phyloP scores from a whole-genome alignment of 768 basidiomycete species.

The Lanmaoa rubissima region DNA sequence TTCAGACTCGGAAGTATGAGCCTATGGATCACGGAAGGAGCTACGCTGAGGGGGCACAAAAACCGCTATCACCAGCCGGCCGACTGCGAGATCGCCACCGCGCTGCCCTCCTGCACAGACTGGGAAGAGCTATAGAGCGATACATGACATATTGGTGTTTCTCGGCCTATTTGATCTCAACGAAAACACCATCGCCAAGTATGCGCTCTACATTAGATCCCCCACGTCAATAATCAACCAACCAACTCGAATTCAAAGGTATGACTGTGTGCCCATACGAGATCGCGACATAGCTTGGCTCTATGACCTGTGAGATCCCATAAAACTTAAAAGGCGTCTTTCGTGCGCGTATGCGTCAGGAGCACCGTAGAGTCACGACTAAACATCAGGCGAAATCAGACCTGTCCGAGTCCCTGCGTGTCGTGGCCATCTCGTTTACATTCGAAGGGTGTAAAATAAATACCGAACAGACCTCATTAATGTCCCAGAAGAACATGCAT shows the following conservation, averaged over 20 bases:
- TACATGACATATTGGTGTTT: neutral
- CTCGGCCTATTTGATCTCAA: neutral
- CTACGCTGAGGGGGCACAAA: neutral
- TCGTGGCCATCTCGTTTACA: neutral
- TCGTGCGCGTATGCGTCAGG: neutral
- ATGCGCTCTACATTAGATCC: neutral
- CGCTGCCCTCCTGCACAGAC: neutral
- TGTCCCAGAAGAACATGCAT: neutral
- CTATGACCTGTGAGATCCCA: neutral
- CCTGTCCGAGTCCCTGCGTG: neutral
- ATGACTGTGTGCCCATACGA: neutral
- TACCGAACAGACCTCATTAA: neutral
- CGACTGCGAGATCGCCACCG: neutral
- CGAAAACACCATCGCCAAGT: neutral
- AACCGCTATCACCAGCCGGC: neutral
- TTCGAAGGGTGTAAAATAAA: neutral
- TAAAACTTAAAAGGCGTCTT: neutral
- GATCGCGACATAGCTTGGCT: neutral
- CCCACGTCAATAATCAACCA: neutral
- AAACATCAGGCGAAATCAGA: neutral
- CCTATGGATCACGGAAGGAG: no score
- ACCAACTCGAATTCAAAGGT: neutral
- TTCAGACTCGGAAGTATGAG: no score
- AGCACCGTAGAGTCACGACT: neutral
- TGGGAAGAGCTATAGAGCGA: neutral